A percentile compares a stretch with the other conserved stretches of the same genome.
Conservation (phyloP, 305 asterid genomes). For the Solanum hybrid region DNA sequence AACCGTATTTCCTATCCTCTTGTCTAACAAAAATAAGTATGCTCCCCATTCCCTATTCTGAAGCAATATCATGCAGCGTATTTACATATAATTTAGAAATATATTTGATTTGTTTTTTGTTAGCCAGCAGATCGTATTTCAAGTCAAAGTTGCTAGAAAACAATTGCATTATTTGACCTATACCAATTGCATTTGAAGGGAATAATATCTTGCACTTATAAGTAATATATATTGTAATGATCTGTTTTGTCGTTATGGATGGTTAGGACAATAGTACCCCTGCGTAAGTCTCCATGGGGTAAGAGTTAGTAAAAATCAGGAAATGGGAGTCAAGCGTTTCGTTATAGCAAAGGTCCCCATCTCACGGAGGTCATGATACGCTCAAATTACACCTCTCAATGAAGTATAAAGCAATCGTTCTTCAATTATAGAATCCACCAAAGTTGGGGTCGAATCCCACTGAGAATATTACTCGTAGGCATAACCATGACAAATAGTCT, state of each 20-base stretch:
- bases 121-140: not conserved
- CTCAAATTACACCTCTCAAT: not conserved
- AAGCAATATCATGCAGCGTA: not conserved
- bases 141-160: not conserved
- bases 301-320: not conserved
- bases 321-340: not conserved
- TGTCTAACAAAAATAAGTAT: not conserved
- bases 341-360: not conserved
- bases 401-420: not conserved
- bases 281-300: not conserved
- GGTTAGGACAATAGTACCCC: not conserved
- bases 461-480: not conserved
- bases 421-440: not conserved
- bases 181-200: not conserved
- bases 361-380: not conserved
- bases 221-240: not conserved
- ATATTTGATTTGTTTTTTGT: not conserved
- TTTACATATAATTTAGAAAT: no score
- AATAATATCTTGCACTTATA: not conserved
- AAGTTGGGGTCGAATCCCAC: not conserved
- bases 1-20: not conserved
- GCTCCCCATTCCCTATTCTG: not conserved
- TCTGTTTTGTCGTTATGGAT: not conserved
- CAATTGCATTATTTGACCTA: not conserved
- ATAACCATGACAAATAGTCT: not conserved